A percentile compares a stretch with the other conserved stretches of the same genome.
Evolutionary conservation across 192 early-diverging fungal genomes (phyloP).

Genomic region (Chytriomyces hyalinus): DNA sequence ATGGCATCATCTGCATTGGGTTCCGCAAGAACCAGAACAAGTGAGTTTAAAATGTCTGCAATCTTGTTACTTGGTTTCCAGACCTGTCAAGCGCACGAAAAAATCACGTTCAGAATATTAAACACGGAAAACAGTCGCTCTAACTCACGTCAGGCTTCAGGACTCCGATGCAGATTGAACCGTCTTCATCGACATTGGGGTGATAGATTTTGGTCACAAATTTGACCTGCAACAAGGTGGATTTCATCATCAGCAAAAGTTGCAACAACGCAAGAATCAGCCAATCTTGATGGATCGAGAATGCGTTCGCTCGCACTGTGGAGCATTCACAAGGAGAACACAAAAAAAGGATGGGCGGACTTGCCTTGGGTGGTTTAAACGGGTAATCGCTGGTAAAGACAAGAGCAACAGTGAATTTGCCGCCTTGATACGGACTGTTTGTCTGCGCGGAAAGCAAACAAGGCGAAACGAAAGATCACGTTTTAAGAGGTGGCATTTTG

Average conservation of each 20-base stretch:
- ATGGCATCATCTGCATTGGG: conserved; percentile 88
- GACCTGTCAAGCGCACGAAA: conserved; percentile 31
- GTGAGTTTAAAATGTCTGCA: conserved; percentile 66
- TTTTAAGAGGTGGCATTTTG: too few relatives aligned
- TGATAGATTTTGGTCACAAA: conserved; percentile 83
- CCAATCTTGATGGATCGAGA: too few relatives aligned
- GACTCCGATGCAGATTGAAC: conserved; percentile 75
- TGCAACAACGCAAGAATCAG: too few relatives aligned
- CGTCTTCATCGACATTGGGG: conserved; percentile 81
- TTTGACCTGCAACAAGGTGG: conserved; percentile 58
- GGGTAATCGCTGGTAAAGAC: conserved; percentile 77
- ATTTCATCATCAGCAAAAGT: too few relatives aligned
- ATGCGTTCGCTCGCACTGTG: too few relatives aligned
- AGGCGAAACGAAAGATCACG: conserved; percentile 1
- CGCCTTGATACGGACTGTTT: conserved; percentile 71
- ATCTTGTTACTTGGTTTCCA: conserved; percentile 86
- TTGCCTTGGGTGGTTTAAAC: conserved; percentile 80
- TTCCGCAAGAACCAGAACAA: conserved; percentile 68
- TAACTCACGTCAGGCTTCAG: conserved; percentile 71
- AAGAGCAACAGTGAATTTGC: conserved; percentile 72
- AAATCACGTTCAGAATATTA: neutral
- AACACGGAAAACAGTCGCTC: too few relatives aligned
- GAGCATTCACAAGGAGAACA: neutral
- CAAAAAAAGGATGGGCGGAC: neutral
- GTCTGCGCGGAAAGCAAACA: conserved; percentile 40